Evolutionary conservation across 176 grass and related monocot species (phyloP).

Genomic region (Musa acuminata): DNA sequence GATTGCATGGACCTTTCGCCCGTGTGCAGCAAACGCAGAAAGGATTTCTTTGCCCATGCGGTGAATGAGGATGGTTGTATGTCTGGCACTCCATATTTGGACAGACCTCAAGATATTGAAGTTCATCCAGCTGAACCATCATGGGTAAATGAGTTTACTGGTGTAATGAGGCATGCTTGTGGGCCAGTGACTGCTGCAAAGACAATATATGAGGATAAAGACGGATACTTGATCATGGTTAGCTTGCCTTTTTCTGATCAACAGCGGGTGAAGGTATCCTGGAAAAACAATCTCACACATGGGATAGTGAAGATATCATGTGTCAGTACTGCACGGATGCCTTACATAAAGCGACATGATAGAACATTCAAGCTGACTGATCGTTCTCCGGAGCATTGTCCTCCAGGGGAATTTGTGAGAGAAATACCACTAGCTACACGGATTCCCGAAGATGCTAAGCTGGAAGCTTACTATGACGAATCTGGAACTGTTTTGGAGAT

Average conservation of each 20-base stretch:
- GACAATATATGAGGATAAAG: slow-evolving; percentile 31
- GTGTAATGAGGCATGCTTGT: slow-evolving; percentile 49
- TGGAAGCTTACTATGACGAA: slow-evolving; percentile 67
- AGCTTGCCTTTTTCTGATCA: slow-evolving; percentile 49
- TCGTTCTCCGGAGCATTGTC: slow-evolving; percentile 57
- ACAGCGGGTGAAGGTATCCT: slow-evolving; percentile 53
- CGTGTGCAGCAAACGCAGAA: slow-evolving; percentile 42
- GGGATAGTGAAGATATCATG: slow-evolving; percentile 67
- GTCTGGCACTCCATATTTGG: slow-evolving; percentile 47
- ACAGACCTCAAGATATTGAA: slow-evolving; percentile 55
- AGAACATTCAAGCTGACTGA: slow-evolving; percentile 54
- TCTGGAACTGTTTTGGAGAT: slow-evolving; percentile 58
- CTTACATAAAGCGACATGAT: slow-evolving; percentile 43
- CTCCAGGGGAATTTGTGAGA: slow-evolving; percentile 49
- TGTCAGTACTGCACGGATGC: slow-evolving; percentile 50
- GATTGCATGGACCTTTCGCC: slow-evolving; percentile 58
- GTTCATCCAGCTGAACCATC: slow-evolving; percentile 21
- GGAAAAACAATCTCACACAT: slow-evolving; percentile 54
- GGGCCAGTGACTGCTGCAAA: slow-evolving; percentile 68
- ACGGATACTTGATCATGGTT: too few relatives aligned
- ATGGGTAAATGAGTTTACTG: neutral
- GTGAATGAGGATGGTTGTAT: slow-evolving; percentile 40
- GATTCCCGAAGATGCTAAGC: slow-evolving; percentile 61
- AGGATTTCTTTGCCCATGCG: slow-evolving; percentile 36
- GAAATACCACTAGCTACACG: slow-evolving; percentile 63